A percentile compares a stretch with the other conserved stretches of the same genome.
These are phyloP conservation scores for Apiospora saccharicola DNA, from an alignment of 2,329 filamentous ascomycete genomes.

Conservation along the genomic window DNA sequence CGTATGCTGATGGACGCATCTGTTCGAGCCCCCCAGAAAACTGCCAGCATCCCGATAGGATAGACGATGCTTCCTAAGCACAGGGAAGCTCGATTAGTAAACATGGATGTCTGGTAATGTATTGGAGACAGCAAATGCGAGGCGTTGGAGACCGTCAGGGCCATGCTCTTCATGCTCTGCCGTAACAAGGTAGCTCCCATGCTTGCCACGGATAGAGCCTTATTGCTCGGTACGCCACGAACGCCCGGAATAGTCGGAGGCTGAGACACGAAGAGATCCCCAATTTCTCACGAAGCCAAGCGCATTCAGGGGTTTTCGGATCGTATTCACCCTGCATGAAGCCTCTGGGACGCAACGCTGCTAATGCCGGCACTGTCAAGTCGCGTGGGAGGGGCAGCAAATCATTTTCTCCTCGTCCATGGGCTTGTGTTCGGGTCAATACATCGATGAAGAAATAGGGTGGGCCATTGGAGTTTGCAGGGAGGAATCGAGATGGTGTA, in stretches of 20 bases:
- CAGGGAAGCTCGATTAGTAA: not conserved
- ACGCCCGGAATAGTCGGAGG: not conserved
- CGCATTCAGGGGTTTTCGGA: not conserved
- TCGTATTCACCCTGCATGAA: constrained; percentile 18
- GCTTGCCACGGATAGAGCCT: not conserved
- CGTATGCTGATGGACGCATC: not conserved
- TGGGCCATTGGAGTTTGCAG: not conserved
- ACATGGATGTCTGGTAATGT: constrained; percentile 7
- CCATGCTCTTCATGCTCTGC: not conserved
- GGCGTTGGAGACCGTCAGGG: not conserved
- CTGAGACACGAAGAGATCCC: constrained; percentile 7
- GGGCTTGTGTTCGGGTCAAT: not conserved
- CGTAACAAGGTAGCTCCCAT: not conserved
- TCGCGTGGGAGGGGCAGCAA: constrained; percentile 3
- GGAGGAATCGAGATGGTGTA: constrained; percentile 4
- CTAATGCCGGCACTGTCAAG: constrained; percentile 12
- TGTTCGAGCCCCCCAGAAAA: not conserved
- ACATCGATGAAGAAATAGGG: not conserved
- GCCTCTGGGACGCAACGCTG: constrained; percentile 10
- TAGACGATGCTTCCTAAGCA: not conserved
- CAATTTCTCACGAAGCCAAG: constrained; percentile 6
- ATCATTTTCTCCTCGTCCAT: not conserved
- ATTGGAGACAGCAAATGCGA: constrained; percentile 6
- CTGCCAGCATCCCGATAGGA: not conserved
- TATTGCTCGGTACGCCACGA: not conserved